Conservation (phyloP, 352 stramenopile species). For the Globisporangium cylindrosporum region DNA sequence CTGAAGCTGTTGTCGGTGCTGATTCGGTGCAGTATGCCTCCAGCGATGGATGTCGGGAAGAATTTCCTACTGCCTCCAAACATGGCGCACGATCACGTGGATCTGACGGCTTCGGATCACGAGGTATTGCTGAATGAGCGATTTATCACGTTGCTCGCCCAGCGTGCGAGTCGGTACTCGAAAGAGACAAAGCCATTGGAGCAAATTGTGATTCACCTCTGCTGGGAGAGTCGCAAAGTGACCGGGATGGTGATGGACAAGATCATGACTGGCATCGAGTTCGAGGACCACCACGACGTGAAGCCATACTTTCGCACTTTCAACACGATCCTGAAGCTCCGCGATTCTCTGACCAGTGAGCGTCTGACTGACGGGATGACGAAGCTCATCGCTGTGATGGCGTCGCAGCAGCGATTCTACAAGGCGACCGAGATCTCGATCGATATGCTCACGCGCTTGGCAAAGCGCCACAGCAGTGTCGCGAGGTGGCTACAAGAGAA, state of each 20-base stretch:
- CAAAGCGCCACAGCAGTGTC: slow-evolving; percentile 70
- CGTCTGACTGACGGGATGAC: slow-evolving; percentile 70
- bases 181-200: slow-evolving; percentile 80
- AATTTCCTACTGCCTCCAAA: slow-evolving; percentile 43
- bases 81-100: slow-evolving; percentile 70
- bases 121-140: slow-evolving; percentile 72
- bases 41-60: slow-evolving; percentile 60
- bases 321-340: slow-evolving; percentile 74
- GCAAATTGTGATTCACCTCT: slow-evolving; percentile 75
- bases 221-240: slow-evolving; percentile 68
- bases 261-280: slow-evolving; percentile 74
- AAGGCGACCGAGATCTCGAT: slow-evolving; percentile 85
- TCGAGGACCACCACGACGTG: slow-evolving; percentile 81
- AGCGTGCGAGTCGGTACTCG: slow-evolving; percentile 69
- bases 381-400: slow-evolving; percentile 72
- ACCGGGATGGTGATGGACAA: slow-evolving; percentile 56
- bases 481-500: slow-evolving; percentile 68
- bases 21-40: slow-evolving; percentile 64
- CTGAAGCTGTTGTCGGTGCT: slow-evolving; percentile 76
- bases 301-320: slow-evolving; percentile 89
- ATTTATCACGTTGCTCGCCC: slow-evolving; percentile 72
- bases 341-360: slow-evolving; percentile 59
- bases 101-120: slow-evolving; percentile 53
- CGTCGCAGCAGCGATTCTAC: slow-evolving; percentile 83
- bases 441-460: slow-evolving; percentile 81